Base-by-base conservation (phyloP, 202 grass and related monocot genomes). In the Tripidium arundinaceum region DNA sequence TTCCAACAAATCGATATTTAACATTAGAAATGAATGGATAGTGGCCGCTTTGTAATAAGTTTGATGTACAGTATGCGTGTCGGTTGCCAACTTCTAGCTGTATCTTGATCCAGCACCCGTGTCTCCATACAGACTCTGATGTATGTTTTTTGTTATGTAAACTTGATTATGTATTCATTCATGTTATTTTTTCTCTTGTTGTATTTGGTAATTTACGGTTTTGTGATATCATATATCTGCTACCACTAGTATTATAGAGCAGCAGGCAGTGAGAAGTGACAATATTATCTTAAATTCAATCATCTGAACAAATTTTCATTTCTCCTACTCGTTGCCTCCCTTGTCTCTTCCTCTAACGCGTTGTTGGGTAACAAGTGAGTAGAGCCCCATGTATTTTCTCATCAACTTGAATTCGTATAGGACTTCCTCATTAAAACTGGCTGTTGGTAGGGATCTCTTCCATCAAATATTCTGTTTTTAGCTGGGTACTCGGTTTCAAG, bases 211-310 rank as follows among this genome's bases (percentile, higher is more conserved):
- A 37, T 22, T 67, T 62, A 31, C 0, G 11, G 16, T 21, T 11
- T 47, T 19, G 13, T 74, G 71, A 57, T 28, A 36, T 1, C 0
- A 59, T 75, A 62, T 33, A 68, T 79, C 27, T 67, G 38, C 45
- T 67, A 11, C 31, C 12, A 16, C 19, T 60, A 77, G 7, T 49
- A 50, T 38, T 65, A 4, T 61, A 68, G 19, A 62, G 22, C 41
- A 8, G 1, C 6, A 50, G 67, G 18, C 10, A 9, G 19, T 54
- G 40, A 36, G 38, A 27, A 76, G 38, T 11, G 2, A 58, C 36
- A 66, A 49, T 13, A 13, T 22, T 84, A 46, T 31, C 68, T 58
- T 24, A 43, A 41, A 68, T 67, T 68, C 72, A 27, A 52, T 79
- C 58, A 70, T 82, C 19, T 47, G 34, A 33, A 55, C 21, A 60